A percentile compares a stretch with the other conserved stretches of the same genome.
phyloP scores from a whole-genome alignment of 2,329 filamentous ascomycete genomes.

The Nemania bipapillata region DNA sequence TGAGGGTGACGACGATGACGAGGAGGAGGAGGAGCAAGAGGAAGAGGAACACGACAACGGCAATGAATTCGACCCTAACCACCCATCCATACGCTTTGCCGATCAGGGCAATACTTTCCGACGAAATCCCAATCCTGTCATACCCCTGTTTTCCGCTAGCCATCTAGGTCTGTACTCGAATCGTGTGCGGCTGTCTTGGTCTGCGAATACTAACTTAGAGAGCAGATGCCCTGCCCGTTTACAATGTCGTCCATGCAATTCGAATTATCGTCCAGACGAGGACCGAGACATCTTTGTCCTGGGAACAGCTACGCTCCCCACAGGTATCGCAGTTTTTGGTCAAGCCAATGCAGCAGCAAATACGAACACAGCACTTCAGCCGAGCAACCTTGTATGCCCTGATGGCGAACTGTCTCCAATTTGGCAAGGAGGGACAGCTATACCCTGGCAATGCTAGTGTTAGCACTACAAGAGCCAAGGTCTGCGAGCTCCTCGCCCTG shows the following conservation, averaged over 20 bases:
- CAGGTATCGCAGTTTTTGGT: slow-evolving; percentile 95
- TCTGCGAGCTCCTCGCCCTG: slow-evolving; percentile 90
- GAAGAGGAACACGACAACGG: slow-evolving; percentile 58
- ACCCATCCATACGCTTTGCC: slow-evolving; percentile 50
- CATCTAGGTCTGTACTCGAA: slow-evolving; percentile 71
- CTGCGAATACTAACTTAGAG: slow-evolving; percentile 20
- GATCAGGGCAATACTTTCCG: slow-evolving; percentile 55
- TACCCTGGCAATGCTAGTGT: slow-evolving; percentile 86
- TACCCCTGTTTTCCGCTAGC: slow-evolving; percentile 83
- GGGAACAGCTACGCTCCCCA: slow-evolving; percentile 95
- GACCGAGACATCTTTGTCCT: slow-evolving; percentile 91
- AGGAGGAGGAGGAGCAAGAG: slow-evolving; percentile 73
- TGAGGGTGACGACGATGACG: slow-evolving; percentile 72
- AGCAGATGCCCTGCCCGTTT: slow-evolving; percentile 84
- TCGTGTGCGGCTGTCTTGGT: not conserved
- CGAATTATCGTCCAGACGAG: slow-evolving; percentile 83
- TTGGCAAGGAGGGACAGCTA: slow-evolving; percentile 83
- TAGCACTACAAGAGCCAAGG: slow-evolving; percentile 83
- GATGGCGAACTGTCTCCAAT: slow-evolving; percentile 93
- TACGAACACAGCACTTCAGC: slow-evolving; percentile 83
- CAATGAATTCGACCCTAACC: slow-evolving; percentile 46
- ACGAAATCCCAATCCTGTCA: slow-evolving; percentile 51
- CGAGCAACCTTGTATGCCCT: slow-evolving; percentile 87
- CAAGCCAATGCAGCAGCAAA: slow-evolving; percentile 93
- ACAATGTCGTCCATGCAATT: slow-evolving; percentile 89